phyloP scores from a whole-genome alignment of 2,329 filamentous ascomycete genomes.

The Leptoxyphium fumago region DNA sequence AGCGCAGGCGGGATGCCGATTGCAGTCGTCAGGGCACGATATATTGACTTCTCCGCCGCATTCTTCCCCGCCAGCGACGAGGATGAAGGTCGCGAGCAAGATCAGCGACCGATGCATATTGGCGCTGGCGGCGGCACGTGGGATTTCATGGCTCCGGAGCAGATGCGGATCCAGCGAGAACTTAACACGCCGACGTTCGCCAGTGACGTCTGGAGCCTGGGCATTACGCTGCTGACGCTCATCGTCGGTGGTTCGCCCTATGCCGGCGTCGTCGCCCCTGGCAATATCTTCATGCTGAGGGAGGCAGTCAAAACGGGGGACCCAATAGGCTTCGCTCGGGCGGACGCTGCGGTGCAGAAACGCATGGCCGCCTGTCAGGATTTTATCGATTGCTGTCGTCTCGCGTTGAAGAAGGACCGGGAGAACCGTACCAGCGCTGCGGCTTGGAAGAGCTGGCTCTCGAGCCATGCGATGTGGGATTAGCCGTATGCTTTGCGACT shows the following conservation, averaged over 20 bases:
- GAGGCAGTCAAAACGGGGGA: slow-evolving; percentile 30
- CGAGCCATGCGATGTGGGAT: slow-evolving; percentile 5
- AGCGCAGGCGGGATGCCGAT: background rate
- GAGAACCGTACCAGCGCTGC: slow-evolving; percentile 15
- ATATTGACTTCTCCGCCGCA: slow-evolving; percentile 31
- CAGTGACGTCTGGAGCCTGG: slow-evolving; percentile 31
- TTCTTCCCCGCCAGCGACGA: slow-evolving; percentile 10
- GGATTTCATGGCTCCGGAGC: slow-evolving; percentile 29
- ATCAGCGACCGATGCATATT: background rate
- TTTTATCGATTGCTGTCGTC: slow-evolving; percentile 23
- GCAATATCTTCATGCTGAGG: slow-evolving; percentile 27
- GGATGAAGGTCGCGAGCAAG: slow-evolving; percentile 1
- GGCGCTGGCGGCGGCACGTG: slow-evolving; percentile 29
- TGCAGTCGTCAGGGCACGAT: slow-evolving; percentile 17
- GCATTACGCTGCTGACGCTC: slow-evolving; percentile 29
- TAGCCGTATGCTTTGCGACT: background rate
- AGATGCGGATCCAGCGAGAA: slow-evolving; percentile 16
- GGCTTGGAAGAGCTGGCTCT: slow-evolving; percentile 19
- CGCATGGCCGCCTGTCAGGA: slow-evolving; percentile 18
- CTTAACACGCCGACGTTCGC: slow-evolving; percentile 18
- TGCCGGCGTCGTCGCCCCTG: slow-evolving; percentile 18
- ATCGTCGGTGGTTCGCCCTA: slow-evolving; percentile 30
- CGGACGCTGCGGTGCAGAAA: slow-evolving; percentile 20
- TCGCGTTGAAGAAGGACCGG: slow-evolving; percentile 23
- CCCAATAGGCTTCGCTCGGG: slow-evolving; percentile 25